Base-by-base conservation (phyloP, 2,329 filamentous ascomycete species). In the Diplodia scrobiculata region DNA sequence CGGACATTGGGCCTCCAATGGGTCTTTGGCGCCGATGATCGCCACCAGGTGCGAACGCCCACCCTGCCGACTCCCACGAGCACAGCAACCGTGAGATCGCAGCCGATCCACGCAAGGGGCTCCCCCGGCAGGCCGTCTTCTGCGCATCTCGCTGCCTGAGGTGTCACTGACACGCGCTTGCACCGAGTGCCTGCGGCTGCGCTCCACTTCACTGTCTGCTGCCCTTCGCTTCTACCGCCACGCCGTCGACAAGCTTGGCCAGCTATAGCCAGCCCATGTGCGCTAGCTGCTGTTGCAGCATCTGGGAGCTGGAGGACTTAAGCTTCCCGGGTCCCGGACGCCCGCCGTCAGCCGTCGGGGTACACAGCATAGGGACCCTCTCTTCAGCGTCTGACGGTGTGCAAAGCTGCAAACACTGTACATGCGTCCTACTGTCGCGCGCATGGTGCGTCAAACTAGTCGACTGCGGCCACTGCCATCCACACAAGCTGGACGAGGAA, bases 351-450 rank as follows among this genome's bases (percentile, higher is more conserved):
- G n/a, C 36, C 36, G 13, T 48, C 41, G 55, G 55, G 55, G 55
- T 50, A 17, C 55, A 60, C 55, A 17, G 6, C 55, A 60, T 60
- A 27, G 29, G 13, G 55, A 34, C 27, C 41, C 38, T 48, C 55
- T 60, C 55, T 60, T 60, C 55, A 60, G 55, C 47, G 27, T 60
- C 47, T 60, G 55, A 60, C 55, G 55, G 55, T 60, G 55, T 65
- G 63, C 63, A 65, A 65, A 65, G 34, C 62, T 65, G 62, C 52
- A 65, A 65, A 65, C 47, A 65, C 19, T 38, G 50, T 54, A 65
- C 50, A 65, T 54, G 47, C 47, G 17, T 41, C 19, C 27, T 41
- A 25, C 25, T 27, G 55, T 60, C 55, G 55, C 55, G 47, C 55
- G 55, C 55, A 60, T 60, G 11, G 36, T 48, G 54, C 54, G 14